Evolutionary conservation across 2,329 filamentous ascomycete genomes (phyloP), one percentile per base, ranked within the genome.

Genomic region (Penicillium sumatraense): DNA sequence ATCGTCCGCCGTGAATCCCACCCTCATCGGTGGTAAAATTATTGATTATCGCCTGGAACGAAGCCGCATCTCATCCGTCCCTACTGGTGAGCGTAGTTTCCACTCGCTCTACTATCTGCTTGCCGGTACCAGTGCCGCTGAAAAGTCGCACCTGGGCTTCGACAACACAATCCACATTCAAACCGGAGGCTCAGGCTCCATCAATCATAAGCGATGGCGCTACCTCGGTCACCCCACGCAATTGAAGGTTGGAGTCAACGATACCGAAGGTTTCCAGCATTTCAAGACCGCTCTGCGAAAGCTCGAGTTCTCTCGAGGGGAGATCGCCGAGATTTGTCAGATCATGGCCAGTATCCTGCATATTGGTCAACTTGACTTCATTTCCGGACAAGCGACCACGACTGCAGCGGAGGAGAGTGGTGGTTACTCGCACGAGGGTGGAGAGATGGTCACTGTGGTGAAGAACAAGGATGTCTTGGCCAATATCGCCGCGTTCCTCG

Each of bases 251-350:
- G 95, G 95, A 54, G 93, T 99, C 72, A 97, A 99, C 68, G 95
- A 99, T 69, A 83, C 89, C 1, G 93, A 97, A 68, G 95, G 93
- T 4, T 99, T 99, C 75, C 91, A 96, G 70, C 88, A 98, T 50
- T 98, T 99, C 83, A 98, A 98, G 80, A 96, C 91, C 1, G 95
- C 95, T 1, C 79, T 99, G 46, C 86, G 93, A 61, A 97, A 96
- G 74, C 83, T 99, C 13, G 95, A 98, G 75, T 98, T 99, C 61
- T 90, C 93, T 3, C 86, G 93, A 51, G 88, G 89, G 57, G 95
- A 97, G 67, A 96, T 99, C 69, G 95, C 95, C 35, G 93, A 97
- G 72, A 93, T 99, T 53, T 99, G 95, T 74, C 95, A 99, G 78
- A 85, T 98, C 46, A 81, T 99, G 50, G 95, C 95, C 27, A 88